These are phyloP conservation scores for Euphorbia celastroides DNA, from an alignment of 441 rosid genomes.

Conservation along the genomic window DNA sequence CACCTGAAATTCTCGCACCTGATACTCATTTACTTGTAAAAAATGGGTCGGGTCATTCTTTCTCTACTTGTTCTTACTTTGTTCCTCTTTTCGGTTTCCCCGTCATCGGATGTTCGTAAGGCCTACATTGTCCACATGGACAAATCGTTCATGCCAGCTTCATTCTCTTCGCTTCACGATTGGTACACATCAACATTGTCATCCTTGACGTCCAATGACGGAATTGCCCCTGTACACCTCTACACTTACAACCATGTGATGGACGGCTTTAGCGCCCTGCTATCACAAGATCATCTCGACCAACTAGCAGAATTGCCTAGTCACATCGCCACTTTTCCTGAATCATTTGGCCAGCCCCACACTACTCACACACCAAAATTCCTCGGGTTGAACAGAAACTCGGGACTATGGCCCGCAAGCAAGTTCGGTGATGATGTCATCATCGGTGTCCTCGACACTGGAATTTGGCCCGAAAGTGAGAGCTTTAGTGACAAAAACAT, in stretches of 20 bases:
- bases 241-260: slow-evolving; percentile 44
- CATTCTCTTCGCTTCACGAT: slow-evolving; percentile 31
- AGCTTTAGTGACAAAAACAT: slow-evolving; percentile 68
- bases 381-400: slow-evolving; percentile 52
- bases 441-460: slow-evolving; percentile 64
- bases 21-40: background rate
- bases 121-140: slow-evolving; percentile 26
- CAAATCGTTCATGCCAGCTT: slow-evolving; percentile 28
- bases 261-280: slow-evolving; percentile 43
- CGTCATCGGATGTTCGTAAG: slow-evolving; percentile 10
- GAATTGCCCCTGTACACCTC: slow-evolving; percentile 27
- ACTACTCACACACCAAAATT: slow-evolving; percentile 75
- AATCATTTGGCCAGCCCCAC: slow-evolving; percentile 53
- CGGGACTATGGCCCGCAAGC: slow-evolving; percentile 65
- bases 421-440: slow-evolving; percentile 70
- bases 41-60: slow-evolving; percentile 19
- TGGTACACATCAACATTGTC: slow-evolving; percentile 43
- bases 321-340: slow-evolving; percentile 39
- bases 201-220: slow-evolving; percentile 28
- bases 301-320: slow-evolving; percentile 25
- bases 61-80: slow-evolving; percentile 10
- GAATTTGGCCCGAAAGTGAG: slow-evolving; percentile 69
- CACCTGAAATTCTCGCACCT: slow-evolving; percentile 12
- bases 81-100: slow-evolving; percentile 14
- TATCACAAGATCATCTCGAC: slow-evolving; percentile 34